These are phyloP conservation scores for Arthrobotrys musiformis DNA, from an alignment of 2,329 filamentous ascomycete genomes.

Conservation along the genomic window DNA sequence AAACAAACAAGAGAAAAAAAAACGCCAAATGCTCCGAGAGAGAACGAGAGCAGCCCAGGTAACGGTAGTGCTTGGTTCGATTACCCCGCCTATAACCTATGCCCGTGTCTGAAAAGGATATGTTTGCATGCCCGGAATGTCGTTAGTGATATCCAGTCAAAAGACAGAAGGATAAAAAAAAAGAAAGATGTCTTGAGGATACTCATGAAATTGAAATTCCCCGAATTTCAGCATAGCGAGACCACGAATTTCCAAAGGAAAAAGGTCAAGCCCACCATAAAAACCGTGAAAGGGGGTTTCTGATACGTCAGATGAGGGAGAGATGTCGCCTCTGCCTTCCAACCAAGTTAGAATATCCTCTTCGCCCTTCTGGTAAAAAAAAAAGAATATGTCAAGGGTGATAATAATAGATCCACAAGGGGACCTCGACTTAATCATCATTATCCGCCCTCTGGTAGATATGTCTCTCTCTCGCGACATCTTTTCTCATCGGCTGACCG, in stretches of 20 bases:
- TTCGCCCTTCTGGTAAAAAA: constrained; percentile 30
- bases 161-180: constrained; percentile 38
- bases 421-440: constrained; percentile 66
- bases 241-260: neutral
- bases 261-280: constrained; percentile 2
- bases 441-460: constrained; percentile 82
- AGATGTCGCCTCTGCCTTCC: constrained; percentile 46
- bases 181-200: constrained; percentile 54
- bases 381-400: constrained; percentile 28
- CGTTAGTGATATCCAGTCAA: constrained; percentile 55
- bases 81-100: constrained; percentile 11
- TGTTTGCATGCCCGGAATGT: constrained; percentile 36
- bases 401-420: constrained; percentile 36
- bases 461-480: constrained; percentile 78
- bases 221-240: neutral
- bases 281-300: constrained; percentile 8
- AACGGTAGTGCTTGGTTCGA: constrained; percentile 20
- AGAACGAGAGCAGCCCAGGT: constrained; percentile 20
- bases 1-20: neutral
- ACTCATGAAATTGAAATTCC: constrained; percentile 50
- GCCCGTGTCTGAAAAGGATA: constrained; percentile 48
- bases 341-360: constrained; percentile 55
- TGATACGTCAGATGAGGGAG: constrained; percentile 29
- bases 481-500: constrained; percentile 94
- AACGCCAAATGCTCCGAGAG: constrained; percentile 7